A percentile compares a stretch with the other conserved stretches of the same genome.
Conservation (phyloP, 139 green algal species). For the Tetradesmus lagerheimii region DNA sequence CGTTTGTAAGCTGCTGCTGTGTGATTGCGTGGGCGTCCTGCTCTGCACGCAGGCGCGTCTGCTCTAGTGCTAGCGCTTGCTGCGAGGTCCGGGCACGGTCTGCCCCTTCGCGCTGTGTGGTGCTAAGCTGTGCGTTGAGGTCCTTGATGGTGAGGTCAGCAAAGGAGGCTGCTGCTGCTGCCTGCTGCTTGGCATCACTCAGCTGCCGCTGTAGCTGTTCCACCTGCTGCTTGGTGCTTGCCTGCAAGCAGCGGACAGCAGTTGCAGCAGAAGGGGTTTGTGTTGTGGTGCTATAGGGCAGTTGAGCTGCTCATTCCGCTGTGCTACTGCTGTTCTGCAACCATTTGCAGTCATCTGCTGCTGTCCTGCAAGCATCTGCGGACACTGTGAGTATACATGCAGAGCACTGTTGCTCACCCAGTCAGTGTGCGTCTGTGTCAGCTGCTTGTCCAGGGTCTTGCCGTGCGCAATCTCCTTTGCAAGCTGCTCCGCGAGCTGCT, state of each 20-base stretch:
- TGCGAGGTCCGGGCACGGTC: neutral
- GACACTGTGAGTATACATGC: neutral
- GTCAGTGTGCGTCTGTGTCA: constrained; percentile 15
- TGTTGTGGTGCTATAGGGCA: neutral
- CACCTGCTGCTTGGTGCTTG: neutral
- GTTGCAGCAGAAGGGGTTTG: neutral
- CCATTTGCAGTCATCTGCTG: neutral
- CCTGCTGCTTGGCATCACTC: neutral
- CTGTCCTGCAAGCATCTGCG: neutral
- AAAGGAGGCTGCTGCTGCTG: constrained; percentile 16
- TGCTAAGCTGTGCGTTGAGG: constrained; percentile 48
- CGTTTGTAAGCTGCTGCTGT: constrained; percentile 38
- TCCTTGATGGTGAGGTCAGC: neutral
- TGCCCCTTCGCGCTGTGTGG: neutral
- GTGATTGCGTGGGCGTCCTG: neutral
- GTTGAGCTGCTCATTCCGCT: neutral
- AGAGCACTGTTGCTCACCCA: constrained; percentile 18
- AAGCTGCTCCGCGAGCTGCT: constrained; percentile 42
- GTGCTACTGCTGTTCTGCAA: neutral
- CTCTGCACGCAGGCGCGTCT: constrained; percentile 23
- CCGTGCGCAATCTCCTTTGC: constrained; percentile 16
- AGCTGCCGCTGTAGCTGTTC: constrained; percentile 51
- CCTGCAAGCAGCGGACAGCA: neutral
- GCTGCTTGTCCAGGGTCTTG: constrained; percentile 29
- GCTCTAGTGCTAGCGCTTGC: neutral